Evolutionary conservation across 108 stramenopile species (phyloP), one percentile per base, ranked within the genome.

Genomic region (Cyclotella baltica): DNA sequence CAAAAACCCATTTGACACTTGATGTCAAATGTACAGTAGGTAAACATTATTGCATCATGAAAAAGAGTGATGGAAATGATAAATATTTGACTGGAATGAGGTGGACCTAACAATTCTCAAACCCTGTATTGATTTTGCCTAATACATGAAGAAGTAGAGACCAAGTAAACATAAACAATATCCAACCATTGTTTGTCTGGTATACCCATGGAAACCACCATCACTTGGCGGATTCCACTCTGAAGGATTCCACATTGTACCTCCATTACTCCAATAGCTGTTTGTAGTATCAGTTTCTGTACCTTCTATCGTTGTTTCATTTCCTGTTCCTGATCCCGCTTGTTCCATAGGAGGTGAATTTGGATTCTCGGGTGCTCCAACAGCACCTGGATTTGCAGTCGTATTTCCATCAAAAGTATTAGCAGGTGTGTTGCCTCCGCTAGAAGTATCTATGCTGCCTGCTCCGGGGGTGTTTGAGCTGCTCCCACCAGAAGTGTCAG

Each of bases 211-310:
- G 2, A 23, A 13, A 28, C 27, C 2, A 13, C 64, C 40, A 13
- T 43, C 40, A 65, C 43, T 65, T 13, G 48, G 67, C 19, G 67
- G 67, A 52, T 67, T 67, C 67, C 67, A 67, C 18, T 36, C 67
- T 5, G 29, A 13, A 8, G 20, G 37, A 67, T 51, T 37, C 67
- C 67, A 67, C 4, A 37, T 3, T 33, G 22, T 13, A 43, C 23
- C 40, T 1, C 4, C 23, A 27, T 19, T 22, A 27, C 64, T 43
- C 64, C 64, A 65, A 22, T 22, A 47, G 46, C 22, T 47, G 27
- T 65, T 46, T 27, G 22, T 19, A 4, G 64, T 15, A 23, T 28
- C 23, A 3, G 38, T 4, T 33, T 9, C 15, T 3, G 29, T 27
- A 62, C 4, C 35, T 6, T 55, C 55, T 11, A 55, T 5, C 2